Evolutionary conservation across 257 asterid species (phyloP), one percentile per base, ranked within the genome.

Genomic region (Asclepias syriaca): DNA sequence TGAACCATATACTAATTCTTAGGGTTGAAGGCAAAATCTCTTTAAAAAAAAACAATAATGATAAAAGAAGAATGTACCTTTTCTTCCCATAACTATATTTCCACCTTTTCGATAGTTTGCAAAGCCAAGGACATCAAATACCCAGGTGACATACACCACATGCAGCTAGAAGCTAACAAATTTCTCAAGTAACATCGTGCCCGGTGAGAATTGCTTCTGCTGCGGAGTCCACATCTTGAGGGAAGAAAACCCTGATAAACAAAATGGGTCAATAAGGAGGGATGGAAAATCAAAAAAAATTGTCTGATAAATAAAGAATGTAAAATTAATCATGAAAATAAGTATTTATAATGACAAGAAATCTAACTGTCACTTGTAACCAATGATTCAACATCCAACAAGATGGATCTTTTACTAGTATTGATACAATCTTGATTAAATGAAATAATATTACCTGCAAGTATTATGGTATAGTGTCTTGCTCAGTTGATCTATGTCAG

Each of bases 381-480:
- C 51, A 48, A n/a, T 43, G 45, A 10, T 4, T 10, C 21, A 56
- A 24, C 49, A 64, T 34, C 27, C 53, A 57, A 45, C 19, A 21
- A 53, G 56, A 51, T 14, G 65, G 56, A 72, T 32, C 61, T 58
- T 64, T 16, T 4, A 14, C 32, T 14, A 46, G 60, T 58, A 49
- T 56, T 56, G 18, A 45, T 45, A 74, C 56, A 46, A 56, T 32
- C 69, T 18, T 46, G 53, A 37, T n/a, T 68, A 65, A 59, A 53
- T 3, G 32, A 9, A 18, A 34, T 7, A 8, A 74, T 34, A 16
- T 57, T 70, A 91, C 96, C 97, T 91, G 95, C 97, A 89, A 48
- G 97, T 91, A 79, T 91, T 94, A 68, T 88, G 92, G 85, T 89
- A 91, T 71, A 94, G 49, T 59, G 92, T 88, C 78, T 87, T 84